phyloP scores from a whole-genome alignment of 495 filamentous ascomycete species.

The Entonaema liquescens region DNA sequence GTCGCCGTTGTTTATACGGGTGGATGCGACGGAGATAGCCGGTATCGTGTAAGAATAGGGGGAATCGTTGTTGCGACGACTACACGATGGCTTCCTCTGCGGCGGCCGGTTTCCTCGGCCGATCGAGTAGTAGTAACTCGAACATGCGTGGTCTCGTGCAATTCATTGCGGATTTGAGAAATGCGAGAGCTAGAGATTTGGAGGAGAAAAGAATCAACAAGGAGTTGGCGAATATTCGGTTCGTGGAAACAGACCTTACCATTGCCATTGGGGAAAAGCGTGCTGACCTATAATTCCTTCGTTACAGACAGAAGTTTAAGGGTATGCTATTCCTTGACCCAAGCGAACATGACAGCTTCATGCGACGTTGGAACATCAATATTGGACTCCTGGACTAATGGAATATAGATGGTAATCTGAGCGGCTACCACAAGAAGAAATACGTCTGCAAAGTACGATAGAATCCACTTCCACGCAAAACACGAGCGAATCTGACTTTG shows the following conservation, averaged over 20 bases:
- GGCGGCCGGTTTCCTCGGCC: slow-evolving; percentile 66
- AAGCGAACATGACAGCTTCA: slow-evolving; percentile 14
- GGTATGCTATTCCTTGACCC: slow-evolving; percentile 51
- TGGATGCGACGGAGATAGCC: slow-evolving; percentile 38
- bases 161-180: slow-evolving; percentile 97
- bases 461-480: neutral
- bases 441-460: slow-evolving; percentile 92
- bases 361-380: slow-evolving; percentile 9
- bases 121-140: slow-evolving; percentile 67
- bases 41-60: slow-evolving; percentile 36
- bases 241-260: slow-evolving; percentile 25
- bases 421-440: slow-evolving; percentile 99
- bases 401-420: slow-evolving; percentile 78
- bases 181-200: slow-evolving; percentile 91
- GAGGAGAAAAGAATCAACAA: slow-evolving; percentile 99
- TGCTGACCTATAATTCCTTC: slow-evolving; percentile 37
- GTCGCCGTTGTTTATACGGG: slow-evolving; percentile 1
- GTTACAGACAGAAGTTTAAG: slow-evolving; percentile 77
- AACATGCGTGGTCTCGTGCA: slow-evolving; percentile 91
- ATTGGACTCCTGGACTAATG: slow-evolving; percentile 38
- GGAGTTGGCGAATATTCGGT: slow-evolving; percentile 97
- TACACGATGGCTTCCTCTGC: slow-evolving; percentile 62
- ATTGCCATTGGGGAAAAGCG: slow-evolving; percentile 10
- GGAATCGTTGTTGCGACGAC: slow-evolving; percentile 31
- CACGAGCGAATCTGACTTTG: slow-evolving; percentile 41